These are phyloP conservation scores for Sutorius eximius DNA, from an alignment of 1,284 basidiomycete species.

Conservation along the genomic window DNA sequence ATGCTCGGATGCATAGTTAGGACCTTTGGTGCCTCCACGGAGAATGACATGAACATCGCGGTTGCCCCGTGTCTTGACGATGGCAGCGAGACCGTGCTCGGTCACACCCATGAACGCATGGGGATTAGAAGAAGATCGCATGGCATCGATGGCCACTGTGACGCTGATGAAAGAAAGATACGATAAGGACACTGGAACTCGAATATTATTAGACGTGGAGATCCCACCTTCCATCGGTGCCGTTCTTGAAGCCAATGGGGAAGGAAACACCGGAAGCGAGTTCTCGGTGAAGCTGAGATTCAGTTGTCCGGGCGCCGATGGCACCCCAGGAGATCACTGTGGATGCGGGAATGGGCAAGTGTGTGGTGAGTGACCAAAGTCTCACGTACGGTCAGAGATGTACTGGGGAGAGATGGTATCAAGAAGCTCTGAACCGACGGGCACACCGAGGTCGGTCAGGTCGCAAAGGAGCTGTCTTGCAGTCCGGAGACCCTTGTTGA, in stretches of 20 bases:
- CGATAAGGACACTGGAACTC: slow-evolving; percentile 12
- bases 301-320: slow-evolving; percentile 95
- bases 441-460: slow-evolving; percentile 85
- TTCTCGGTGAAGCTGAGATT: slow-evolving; percentile 92
- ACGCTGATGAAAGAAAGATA: slow-evolving; percentile 39
- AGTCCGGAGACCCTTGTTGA: slow-evolving; percentile 92
- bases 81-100: slow-evolving; percentile 90
- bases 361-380: not conserved
- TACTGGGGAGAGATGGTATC: slow-evolving; percentile 92
- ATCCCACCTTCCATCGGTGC: slow-evolving; percentile 87
- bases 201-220: not conserved
- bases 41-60: slow-evolving; percentile 92
- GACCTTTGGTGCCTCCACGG: slow-evolving; percentile 85
- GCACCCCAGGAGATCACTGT: slow-evolving; percentile 93
- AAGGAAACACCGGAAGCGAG: slow-evolving; percentile 88
- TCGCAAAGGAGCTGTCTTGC: slow-evolving; percentile 90
- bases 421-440: slow-evolving; percentile 93
- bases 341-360: not conserved
- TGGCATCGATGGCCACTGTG: slow-evolving; percentile 89
- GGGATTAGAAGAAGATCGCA: slow-evolving; percentile 88
- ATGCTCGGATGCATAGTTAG: slow-evolving; percentile 79
- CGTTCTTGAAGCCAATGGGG: slow-evolving; percentile 99
- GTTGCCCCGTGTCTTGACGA: slow-evolving; percentile 95
- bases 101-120: slow-evolving; percentile 99
- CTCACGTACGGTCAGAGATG: slow-evolving; percentile 61